phyloP scores from a whole-genome alignment of 2,329 filamentous ascomycete species.

The Tolypocladium endophyticum region DNA sequence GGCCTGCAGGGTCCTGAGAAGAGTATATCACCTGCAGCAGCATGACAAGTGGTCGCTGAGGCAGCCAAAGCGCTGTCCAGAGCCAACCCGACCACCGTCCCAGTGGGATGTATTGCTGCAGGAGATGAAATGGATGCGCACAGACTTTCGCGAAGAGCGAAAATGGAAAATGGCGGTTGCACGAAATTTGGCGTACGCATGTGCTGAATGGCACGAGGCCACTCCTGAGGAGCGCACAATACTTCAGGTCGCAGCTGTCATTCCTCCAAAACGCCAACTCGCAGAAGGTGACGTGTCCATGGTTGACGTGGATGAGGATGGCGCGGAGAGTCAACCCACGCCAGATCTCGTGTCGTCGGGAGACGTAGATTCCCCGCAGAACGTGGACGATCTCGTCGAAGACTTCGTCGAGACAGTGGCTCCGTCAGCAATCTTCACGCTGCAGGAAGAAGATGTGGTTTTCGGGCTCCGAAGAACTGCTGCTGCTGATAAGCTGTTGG shows the following conservation, averaged over 20 bases:
- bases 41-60: conserved; percentile 86
- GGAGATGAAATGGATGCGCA: conserved; percentile 97
- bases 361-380: conserved; percentile 47
- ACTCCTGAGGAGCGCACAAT: conserved; percentile 49
- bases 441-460: conserved; percentile 73
- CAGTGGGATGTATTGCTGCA: conserved; percentile 82
- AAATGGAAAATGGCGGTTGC: conserved; percentile 87
- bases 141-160: conserved; percentile 85
- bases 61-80: conserved; percentile 74
- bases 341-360: conserved; percentile 58
- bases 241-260: conserved; percentile 55
- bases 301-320: conserved; percentile 22
- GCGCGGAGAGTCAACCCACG: conserved; percentile 39
- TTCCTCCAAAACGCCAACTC: conserved; percentile 29
- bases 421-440: conserved; percentile 71
- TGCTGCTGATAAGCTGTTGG: conserved; percentile 64
- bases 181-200: conserved; percentile 69
- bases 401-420: conserved; percentile 41
- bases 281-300: conserved; percentile 18
- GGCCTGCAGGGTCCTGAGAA: conserved; percentile 73
- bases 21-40: conserved; percentile 85
- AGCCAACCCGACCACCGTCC: conserved; percentile 64
- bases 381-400: conserved; percentile 26
- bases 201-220: conserved; percentile 69
- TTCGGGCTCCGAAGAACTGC: conserved; percentile 68